A percentile compares a stretch with the other conserved stretches of the same genome.
Evolutionary conservation across 176 grass and related monocot species (phyloP).

Genomic region (Oryza coarctata): DNA sequence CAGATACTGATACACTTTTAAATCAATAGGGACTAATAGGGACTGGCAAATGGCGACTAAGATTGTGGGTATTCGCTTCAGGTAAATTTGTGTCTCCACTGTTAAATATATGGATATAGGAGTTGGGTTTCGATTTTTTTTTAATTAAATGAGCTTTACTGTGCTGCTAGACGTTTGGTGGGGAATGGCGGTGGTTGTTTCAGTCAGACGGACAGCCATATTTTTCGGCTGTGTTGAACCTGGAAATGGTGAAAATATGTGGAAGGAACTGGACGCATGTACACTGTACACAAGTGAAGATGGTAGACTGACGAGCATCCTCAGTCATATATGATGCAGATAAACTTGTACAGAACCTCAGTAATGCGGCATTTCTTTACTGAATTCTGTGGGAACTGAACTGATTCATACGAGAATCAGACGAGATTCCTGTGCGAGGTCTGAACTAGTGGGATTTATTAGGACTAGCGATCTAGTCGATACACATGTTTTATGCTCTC

Average conservation of each 20-base stretch:
- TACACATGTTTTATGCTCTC: too few relatives aligned
- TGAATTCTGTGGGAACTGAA: not conserved
- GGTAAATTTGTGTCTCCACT: not conserved
- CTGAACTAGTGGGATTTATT: not conserved
- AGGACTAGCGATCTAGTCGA: too few relatives aligned
- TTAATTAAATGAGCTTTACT: not conserved
- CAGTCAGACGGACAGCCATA: not conserved
- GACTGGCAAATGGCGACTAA: not conserved
- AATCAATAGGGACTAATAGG: not conserved
- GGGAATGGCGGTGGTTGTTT: not conserved
- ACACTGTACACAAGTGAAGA: not conserved
- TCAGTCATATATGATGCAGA: not conserved
- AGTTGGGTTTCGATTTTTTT: not conserved
- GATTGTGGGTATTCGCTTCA: not conserved
- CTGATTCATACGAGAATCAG: not conserved
- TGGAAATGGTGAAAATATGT: not conserved
- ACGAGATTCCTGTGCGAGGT: not conserved
- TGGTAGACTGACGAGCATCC: not conserved
- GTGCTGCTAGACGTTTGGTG: not conserved
- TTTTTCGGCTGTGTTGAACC: not conserved
- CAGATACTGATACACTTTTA: constrained; percentile 8
- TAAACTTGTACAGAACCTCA: not conserved
- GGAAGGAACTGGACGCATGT: not conserved
- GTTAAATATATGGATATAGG: not conserved
- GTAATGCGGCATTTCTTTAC: not conserved